Base-by-base conservation (phyloP, 129 eudicot genomes). In the Ambrosia artemisiifolia region DNA sequence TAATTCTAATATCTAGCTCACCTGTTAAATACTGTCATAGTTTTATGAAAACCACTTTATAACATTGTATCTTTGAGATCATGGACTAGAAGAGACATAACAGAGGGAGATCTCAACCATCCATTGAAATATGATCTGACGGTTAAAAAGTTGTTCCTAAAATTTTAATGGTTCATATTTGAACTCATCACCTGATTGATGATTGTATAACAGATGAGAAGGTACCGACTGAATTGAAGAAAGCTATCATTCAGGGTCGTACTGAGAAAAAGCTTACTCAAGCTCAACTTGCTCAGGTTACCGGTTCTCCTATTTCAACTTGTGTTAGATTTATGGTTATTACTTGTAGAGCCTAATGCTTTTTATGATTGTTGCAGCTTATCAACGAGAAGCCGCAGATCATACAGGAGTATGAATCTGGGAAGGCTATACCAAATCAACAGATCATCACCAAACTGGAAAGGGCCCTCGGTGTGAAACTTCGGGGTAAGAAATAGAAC, bases 331-430 rank as follows among this genome's bases (percentile, higher is more conserved):
- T 7, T n/a, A 19, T 28, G 10, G 16, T 75, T 44, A 32, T 57
- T 34, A 16, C 1, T 24, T 2, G 50, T 47, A 35, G 47, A 67
- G 42, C 28, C 59, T 69, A 67, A 77, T 73, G 10, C 33, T 35
- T 64, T 36, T 50, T 13, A 20, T 69, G 2, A 28, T 6, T 5
- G 10, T 30, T 83, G 56, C 91, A 94, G 98, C 57, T 94, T 77
- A 94, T 90, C 51, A 94, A 94, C 34, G 98, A 94, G 91, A 94
- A 94, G 81, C 98, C 97, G 5, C 98, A 92, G 74, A 82, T 90
- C 60, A 90, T 90, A 65, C 97, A 94, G 80, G 98, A 94, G 81
- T 94, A 94, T 74, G 97, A 90, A 86, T 94, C 97, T 69, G 98
- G 97, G 35, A 94, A 94, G 59, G 97, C 98, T 36, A 94, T 90